A percentile compares a stretch with the other conserved stretches of the same genome.
These are phyloP conservation scores for Tagetes erecta DNA, from an alignment of 129 eudicot species.

Conservation along the genomic window DNA sequence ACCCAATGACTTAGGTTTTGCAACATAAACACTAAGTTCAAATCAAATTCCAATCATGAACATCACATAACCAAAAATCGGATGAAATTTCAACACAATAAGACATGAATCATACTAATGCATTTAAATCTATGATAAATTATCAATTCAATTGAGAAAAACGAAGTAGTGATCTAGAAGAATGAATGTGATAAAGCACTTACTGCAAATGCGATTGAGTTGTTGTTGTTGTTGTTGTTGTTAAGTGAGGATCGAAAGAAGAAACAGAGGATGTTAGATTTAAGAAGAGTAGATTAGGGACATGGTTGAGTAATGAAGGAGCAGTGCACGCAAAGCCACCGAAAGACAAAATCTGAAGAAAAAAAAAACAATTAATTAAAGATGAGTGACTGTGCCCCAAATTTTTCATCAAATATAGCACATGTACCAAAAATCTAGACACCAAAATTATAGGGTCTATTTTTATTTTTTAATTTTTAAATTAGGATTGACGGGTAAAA, in stretches of 20 bases:
- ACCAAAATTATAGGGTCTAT: too few species aligned
- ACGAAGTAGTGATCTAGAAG: conserved; percentile 27
- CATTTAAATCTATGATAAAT: conserved; percentile 20
- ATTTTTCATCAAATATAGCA: conserved; percentile 19
- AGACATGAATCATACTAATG: not conserved
- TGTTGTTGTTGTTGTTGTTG: conserved; percentile 30
- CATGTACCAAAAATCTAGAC: not conserved
- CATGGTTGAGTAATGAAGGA: conserved; percentile 15
- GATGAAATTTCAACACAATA: too few species aligned
- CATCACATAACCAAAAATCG: too few species aligned
- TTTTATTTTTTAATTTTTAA: too few species aligned
- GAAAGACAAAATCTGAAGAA: conserved; percentile 44
- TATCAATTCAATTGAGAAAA: conserved; percentile 13
- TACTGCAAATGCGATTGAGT: conserved; percentile 33
- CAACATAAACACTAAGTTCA: too few species aligned
- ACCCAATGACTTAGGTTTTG: too few species aligned
- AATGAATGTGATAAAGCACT: conserved; percentile 28
- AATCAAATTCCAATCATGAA: too few species aligned
- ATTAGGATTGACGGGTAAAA: too few species aligned
- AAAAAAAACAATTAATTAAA: conserved; percentile 31
- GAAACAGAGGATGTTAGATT: conserved; percentile 3
- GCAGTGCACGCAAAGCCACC: conserved; percentile 51
- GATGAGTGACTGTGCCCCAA: conserved; percentile 33
- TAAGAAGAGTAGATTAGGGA: conserved; percentile 20
- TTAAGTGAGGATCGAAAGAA: conserved; percentile 15